Base-by-base conservation (phyloP, 805 yeast species). In the Cephaloascus fragrans region DNA sequence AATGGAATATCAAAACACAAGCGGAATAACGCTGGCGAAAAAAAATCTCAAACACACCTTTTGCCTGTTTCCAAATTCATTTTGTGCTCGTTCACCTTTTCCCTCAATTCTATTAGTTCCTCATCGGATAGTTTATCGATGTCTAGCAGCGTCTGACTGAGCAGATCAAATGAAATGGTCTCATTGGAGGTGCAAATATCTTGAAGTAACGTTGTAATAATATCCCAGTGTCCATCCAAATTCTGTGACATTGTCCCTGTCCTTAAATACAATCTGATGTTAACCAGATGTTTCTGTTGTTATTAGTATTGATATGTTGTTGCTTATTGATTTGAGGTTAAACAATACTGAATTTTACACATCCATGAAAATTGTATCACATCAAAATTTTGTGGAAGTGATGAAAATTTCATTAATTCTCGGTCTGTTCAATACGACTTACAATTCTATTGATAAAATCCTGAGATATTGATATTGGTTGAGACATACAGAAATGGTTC, bases 191-290 rank as follows among this genome's bases (percentile, higher is more conserved):
- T 80, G 54, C 77, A 77, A 9, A 80, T 67, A 47, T 81, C 88
- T 52, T 81, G 88, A 16, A 82, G 59, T 1, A 83, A 77, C 4
- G 86, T 69, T 3, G 77, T 62, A 4, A 79, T 79, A 23, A 73
- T 69, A 47, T 78, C 83, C 90, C 90, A 82, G 47, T 74, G 70
- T 1, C 81, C 77, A 19, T 75, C 80, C 66, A 73, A 70, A 40
- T 23, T 23, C 28, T 23, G 28, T 12, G 28, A 23, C 28, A 23
- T 23, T 12, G 28, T 12, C 28, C 6, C 28, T 6, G 28, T 12
- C 12, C 12, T 23, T n/a, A n/a, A n/a, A n/a, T n/a, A n/a, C n/a
- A n/a, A n/a, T n/a, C n/a, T n/a, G n/a, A n/a, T n/a, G n/a, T n/a
- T n/a, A n/a, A n/a, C n/a, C n/a, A n/a, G n/a, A n/a, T n/a, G n/a